phyloP scores from a whole-genome alignment of 805 yeast species.

The Metschnikowia noctiluminum region DNA sequence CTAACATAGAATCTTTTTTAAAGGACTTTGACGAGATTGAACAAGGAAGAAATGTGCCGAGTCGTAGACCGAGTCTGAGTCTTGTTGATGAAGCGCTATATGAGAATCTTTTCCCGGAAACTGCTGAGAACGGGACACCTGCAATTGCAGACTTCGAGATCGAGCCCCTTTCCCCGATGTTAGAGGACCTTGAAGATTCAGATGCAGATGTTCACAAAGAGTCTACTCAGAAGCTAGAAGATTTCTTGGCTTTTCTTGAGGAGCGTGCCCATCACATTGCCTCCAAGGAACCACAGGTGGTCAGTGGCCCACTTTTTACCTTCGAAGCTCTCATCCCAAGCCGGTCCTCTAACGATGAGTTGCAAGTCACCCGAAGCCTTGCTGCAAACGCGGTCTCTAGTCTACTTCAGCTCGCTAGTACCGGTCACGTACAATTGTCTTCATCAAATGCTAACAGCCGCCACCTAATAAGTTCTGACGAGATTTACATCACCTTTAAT shows the following conservation, averaged over 20 bases:
- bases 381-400: constrained; percentile 17
- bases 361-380: constrained; percentile 6
- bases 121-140: neutral
- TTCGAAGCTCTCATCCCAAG: constrained; percentile 15
- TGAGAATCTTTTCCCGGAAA: neutral
- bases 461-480: constrained; percentile 2
- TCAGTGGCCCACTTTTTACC: neutral
- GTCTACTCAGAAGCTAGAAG: constrained; percentile 1
- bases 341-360: neutral
- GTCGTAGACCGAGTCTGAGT: constrained; percentile 14
- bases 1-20: constrained; percentile 8
- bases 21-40: constrained; percentile 14
- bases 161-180: constrained; percentile 9
- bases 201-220: neutral
- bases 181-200: constrained; percentile 1
- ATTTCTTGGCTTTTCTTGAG: constrained; percentile 8
- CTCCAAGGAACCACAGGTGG: neutral
- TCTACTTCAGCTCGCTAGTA: constrained; percentile 14
- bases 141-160: constrained; percentile 1
- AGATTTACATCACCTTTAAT: constrained; percentile 7
- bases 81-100: neutral
- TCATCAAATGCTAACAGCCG: neutral
- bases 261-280: constrained; percentile 8
- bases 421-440: neutral
- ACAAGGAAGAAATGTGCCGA: constrained; percentile 13